Conservation (phyloP, 805 yeast genomes). For the Wickerhamomyces kurtzmanii region DNA sequence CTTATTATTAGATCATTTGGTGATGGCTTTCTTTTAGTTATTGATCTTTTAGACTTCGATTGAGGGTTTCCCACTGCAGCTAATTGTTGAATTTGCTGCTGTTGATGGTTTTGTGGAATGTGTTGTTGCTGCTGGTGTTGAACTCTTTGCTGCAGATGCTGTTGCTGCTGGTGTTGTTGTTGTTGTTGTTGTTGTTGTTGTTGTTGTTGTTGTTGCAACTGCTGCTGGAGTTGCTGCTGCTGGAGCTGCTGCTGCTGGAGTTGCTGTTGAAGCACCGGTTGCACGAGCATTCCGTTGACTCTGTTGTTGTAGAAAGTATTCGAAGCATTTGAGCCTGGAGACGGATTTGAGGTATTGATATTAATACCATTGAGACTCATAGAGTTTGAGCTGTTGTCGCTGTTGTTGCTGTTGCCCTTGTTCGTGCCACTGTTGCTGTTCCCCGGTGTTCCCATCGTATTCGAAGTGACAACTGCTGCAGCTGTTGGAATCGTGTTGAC, state of each 20-base stretch:
- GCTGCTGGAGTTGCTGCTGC: constrained; percentile 4
- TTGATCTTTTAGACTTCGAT: too few species aligned
- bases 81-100: constrained; percentile 1
- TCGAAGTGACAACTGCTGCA: not conserved
- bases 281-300: constrained; percentile 6
- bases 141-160: constrained; percentile 1
- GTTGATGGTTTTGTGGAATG: not conserved
- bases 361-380: constrained; percentile 9
- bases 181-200: constrained; percentile 5
- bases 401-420: not conserved
- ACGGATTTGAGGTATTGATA: too few species aligned
- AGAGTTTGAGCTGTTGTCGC: constrained; percentile 1
- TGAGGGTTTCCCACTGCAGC: constrained; percentile 1
- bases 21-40: too few species aligned
- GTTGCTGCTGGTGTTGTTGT: constrained; percentile 2
- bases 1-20: too few species aligned
- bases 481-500: constrained; percentile 3
- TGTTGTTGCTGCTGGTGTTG: constrained; percentile 1
- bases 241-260: constrained; percentile 9
- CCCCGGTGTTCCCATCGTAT: not conserved
- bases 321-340: too few species aligned
- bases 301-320: constrained; percentile 4
- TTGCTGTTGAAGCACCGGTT: constrained; percentile 7
- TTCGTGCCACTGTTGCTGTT: constrained; percentile 1
- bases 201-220: constrained; percentile 4